Evolutionary conservation across 2,329 filamentous ascomycete genomes (phyloP).

Genomic region (Tolypocladium ophioglossoides): DNA sequence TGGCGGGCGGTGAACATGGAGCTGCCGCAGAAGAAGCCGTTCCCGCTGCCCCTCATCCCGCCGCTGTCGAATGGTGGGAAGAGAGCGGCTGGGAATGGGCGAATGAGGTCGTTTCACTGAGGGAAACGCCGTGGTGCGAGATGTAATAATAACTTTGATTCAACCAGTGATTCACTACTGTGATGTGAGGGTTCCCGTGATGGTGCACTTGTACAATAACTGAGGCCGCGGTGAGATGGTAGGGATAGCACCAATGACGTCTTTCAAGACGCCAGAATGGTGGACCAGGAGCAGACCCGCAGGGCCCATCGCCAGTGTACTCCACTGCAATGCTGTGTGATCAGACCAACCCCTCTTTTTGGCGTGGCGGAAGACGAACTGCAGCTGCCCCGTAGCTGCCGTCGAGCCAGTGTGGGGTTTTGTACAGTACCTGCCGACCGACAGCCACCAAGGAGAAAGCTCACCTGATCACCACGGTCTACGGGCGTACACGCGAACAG

Average conservation of each 20-base stretch:
- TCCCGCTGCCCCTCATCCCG: constrained; percentile 23
- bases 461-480: background rate
- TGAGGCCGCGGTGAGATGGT: background rate
- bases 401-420: background rate
- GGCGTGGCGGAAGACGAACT: background rate
- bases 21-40: constrained; percentile 32
- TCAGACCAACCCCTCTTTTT: too few species aligned
- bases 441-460: background rate
- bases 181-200: background rate
- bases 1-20: constrained; percentile 61
- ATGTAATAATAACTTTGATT: background rate
- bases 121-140: background rate
- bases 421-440: background rate
- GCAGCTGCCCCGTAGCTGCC: background rate
- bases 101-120: constrained; percentile 11
- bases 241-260: background rate
- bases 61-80: constrained; percentile 20
- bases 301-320: too few species aligned
- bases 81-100: constrained; percentile 16
- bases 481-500: background rate
- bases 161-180: background rate
- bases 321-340: too few species aligned
- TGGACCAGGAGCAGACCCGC: background rate
- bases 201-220: background rate
- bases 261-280: background rate